Conservation (phyloP, 352 stramenopile genomes). For the Aphanomyces invadans region DNA sequence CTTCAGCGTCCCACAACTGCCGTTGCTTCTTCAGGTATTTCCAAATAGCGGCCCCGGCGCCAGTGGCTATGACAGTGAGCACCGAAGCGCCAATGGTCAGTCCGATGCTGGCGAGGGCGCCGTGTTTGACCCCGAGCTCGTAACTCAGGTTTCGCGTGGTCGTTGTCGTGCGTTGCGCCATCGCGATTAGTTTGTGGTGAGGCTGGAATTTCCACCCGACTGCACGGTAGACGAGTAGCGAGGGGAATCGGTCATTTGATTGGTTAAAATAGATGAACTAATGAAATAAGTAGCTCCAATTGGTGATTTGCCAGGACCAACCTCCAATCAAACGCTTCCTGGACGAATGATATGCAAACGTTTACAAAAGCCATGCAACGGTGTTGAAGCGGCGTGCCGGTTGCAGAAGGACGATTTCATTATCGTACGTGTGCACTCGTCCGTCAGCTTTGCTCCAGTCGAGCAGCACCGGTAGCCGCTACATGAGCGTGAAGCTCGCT, state of each 20-base stretch:
- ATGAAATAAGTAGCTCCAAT: neutral
- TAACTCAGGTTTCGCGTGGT: slow-evolving; percentile 6
- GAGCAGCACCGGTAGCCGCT: no score
- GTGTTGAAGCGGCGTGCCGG: no score
- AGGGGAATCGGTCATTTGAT: neutral
- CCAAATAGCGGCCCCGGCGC: slow-evolving; percentile 3
- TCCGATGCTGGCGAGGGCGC: slow-evolving; percentile 14
- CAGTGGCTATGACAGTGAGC: slow-evolving; percentile 10
- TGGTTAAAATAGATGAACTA: no score
- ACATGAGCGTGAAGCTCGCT: no score
- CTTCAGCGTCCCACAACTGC: slow-evolving; percentile 33
- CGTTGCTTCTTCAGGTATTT: slow-evolving; percentile 26
- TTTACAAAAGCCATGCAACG: no score
- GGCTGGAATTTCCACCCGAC: neutral
- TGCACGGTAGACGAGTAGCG: no score
- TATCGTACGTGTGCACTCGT: no score
- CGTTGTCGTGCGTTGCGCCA: slow-evolving; percentile 15
- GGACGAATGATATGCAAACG: no score
- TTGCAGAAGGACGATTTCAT: no score
- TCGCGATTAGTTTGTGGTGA: neutral
- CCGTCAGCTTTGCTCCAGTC: no score
- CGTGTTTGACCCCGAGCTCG: slow-evolving; percentile 13
- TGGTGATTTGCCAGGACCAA: neutral
- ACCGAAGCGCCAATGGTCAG: slow-evolving; percentile 12
- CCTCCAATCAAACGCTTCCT: no score